Base-by-base conservation (phyloP, 106 monocot genomes). In the Chionographis japonica region DNA sequence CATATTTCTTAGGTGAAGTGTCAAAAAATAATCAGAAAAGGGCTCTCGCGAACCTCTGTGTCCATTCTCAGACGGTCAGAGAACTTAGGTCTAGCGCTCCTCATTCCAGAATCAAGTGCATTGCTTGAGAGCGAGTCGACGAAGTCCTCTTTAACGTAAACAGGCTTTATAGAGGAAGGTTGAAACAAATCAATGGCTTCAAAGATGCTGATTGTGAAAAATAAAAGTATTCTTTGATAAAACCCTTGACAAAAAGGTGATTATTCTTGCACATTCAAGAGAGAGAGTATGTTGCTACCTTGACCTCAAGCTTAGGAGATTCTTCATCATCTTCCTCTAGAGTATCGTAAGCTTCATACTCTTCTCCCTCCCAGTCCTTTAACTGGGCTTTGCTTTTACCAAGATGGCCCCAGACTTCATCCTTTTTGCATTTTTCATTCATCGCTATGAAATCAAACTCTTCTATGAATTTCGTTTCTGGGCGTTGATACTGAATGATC, bases 371-470 rank as follows among this genome's bases (percentile, higher is more conserved):
- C 4, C 50, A 74, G 16, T 80, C 76, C 66, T 60, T 69, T 46
- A 42, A 63, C 5, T 72, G 76, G 40, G 57, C 62, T 73, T 86
- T 88, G 15, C 68, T 72, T 53, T 90, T 95, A 61, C 95, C 95
- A 40, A 95, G 91, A 75, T 81, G 83, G 11, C 85, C 95, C 95
- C 95, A 95, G 2, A 95, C 91, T 84, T 95, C 88, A 82, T 91
- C 95, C 68, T 95, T 95, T n/a, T 95, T 95, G 61, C 91, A 95
- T 68, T 91, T 95, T 66, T 95, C 95, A 66, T 95, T 95, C 95
- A 95, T 95, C 20, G 91, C 95, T 12, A 40, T 82, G 66, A 95
- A 95, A 79, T 95, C 95, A 77, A 95, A 95, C 12, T 95, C 91
- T 75, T 95, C 91, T 18, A 81, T 86, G 68, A 86, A 95, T 37